Evolutionary conservation across 345 rosid species (phyloP), one percentile per base, ranked within the genome.

Genomic region (Brassica rapa): DNA sequence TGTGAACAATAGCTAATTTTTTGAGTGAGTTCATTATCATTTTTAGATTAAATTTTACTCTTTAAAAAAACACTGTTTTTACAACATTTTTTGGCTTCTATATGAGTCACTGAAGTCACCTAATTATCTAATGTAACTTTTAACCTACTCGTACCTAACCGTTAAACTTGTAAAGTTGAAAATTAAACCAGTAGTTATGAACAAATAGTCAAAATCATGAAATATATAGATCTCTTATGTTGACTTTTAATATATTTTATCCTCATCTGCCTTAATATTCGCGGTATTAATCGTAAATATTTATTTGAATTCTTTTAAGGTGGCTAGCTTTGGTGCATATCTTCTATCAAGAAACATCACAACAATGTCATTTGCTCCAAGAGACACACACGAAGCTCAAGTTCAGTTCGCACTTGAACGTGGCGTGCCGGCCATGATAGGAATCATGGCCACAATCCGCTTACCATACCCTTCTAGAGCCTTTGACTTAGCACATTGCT

Each of bases 401-500:
- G 98, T 94, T 4, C 98, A 94, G 16, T 94, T 94, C 41, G 98
- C 98, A 12, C 86, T 92, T 1, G 98, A 94, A 62, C 71, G 98
- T 53, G 98, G 98, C 8, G 98, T 92, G 30, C 98, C 98, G 0
- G 98, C 98, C 0, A 72, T 92, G 79, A 88, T 92, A 6, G 98
- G 98, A 15, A 85, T 92, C 78, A 72, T 94, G 41, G 98, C 98
- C 49, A 91, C 98, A 55, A 88, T 88, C 23, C 87, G 98, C 55
- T 87, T 89, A 23, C 98, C 98, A 2, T 92, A 90, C 71, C 98
- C 98, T 43, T 83, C 98, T 1, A 77, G 98, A 79, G 90, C 98
- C 56, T 94, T 94, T 51, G 98, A 94, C 84, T 82, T 94, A 89
- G 98, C 98, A 9, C 98, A 94, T 80, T 94, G 98, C 83, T 94